Evolutionary conservation across 495 filamentous ascomycete species (phyloP).

Genomic region (Xylaria palmicola): DNA sequence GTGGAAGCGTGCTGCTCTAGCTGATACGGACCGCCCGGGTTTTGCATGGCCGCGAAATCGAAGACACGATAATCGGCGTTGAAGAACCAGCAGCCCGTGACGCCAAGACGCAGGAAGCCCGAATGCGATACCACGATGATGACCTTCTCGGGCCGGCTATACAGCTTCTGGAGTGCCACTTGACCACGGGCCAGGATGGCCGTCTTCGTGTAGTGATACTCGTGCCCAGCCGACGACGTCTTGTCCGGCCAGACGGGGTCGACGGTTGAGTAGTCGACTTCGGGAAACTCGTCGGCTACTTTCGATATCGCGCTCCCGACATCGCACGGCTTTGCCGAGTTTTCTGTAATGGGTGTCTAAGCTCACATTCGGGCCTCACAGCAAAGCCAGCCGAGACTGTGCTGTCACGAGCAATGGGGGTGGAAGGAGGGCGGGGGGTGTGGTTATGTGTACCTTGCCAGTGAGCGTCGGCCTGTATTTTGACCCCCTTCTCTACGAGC

Average conservation of each 20-base stretch:
- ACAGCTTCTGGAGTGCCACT: conserved; percentile 45
- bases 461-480: conserved; percentile 51
- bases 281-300: conserved; percentile 49
- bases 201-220: conserved; percentile 47
- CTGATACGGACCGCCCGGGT: conserved; percentile 27
- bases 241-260: conserved; percentile 59
- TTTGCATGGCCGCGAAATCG: conserved; percentile 45
- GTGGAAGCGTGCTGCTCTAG: conserved; percentile 46
- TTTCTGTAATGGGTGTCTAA: conserved; percentile 44
- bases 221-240: conserved; percentile 37
- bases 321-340: conserved; percentile 57
- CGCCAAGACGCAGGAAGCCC: conserved; percentile 51
- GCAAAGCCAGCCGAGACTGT: not conserved
- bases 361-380: not conserved
- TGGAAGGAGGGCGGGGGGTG: not conserved
- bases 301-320: conserved; percentile 45
- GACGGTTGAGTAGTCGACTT: conserved; percentile 52
- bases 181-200: conserved; percentile 52
- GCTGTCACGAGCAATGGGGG: not conserved
- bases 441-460: conserved; percentile 44
- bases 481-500: conserved; percentile 52
- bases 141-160: conserved; percentile 55
- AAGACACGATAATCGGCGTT: conserved; percentile 66
- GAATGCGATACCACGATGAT: conserved; percentile 62
- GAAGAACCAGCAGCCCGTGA: conserved; percentile 47